Evolutionary conservation across 805 yeast species (phyloP).

Genomic region (Dipodascopsis tothii): DNA sequence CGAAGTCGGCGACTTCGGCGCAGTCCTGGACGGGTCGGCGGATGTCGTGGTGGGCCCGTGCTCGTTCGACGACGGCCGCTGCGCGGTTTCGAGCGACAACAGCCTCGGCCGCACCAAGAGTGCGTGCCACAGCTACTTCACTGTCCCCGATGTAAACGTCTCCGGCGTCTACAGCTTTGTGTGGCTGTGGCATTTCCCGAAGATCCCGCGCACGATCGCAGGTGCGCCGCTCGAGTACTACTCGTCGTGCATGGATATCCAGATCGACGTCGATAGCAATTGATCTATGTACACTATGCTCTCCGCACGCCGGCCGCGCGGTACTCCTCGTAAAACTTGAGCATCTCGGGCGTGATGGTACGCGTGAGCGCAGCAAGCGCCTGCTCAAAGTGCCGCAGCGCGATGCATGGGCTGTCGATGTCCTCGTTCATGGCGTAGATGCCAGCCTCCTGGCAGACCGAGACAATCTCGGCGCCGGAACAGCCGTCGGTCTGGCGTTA

Average conservation of each 20-base stretch:
- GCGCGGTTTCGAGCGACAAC: slow-evolving; percentile 17
- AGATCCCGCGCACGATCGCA: slow-evolving; percentile 15
- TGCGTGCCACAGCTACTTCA: slow-evolving; percentile 17
- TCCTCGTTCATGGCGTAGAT: slow-evolving; percentile 85
- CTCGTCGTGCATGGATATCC: slow-evolving; percentile 23
- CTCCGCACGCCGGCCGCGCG: slow-evolving; percentile 8
- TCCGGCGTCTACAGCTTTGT: slow-evolving; percentile 18
- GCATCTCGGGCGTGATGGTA: slow-evolving; percentile 82
- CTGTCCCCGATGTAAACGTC: slow-evolving; percentile 11
- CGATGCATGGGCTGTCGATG: slow-evolving; percentile 45
- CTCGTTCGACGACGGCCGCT: slow-evolving; percentile 22
- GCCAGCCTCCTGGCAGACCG: slow-evolving; percentile 92
- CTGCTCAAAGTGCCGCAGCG: slow-evolving; percentile 58
- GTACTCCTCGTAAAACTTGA: slow-evolving; percentile 60
- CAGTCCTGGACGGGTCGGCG: too few species aligned
- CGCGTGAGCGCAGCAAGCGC: slow-evolving; percentile 63
- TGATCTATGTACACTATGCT: too few species aligned
- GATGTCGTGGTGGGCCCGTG: slow-evolving; percentile 22
- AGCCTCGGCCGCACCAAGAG: slow-evolving; percentile 8
- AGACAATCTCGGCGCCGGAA: slow-evolving; percentile 93
- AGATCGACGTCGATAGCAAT: too few species aligned
- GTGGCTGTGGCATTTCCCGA: slow-evolving; percentile 26
- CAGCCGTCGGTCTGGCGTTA: slow-evolving; percentile 80
- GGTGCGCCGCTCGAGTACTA: slow-evolving; percentile 21
- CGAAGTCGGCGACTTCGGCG: slow-evolving; percentile 12